Evolutionary conservation across 352 stramenopile genomes (phyloP), one percentile per base, ranked within the genome.

Genomic region (Pythium rhizo-oryzae): DNA sequence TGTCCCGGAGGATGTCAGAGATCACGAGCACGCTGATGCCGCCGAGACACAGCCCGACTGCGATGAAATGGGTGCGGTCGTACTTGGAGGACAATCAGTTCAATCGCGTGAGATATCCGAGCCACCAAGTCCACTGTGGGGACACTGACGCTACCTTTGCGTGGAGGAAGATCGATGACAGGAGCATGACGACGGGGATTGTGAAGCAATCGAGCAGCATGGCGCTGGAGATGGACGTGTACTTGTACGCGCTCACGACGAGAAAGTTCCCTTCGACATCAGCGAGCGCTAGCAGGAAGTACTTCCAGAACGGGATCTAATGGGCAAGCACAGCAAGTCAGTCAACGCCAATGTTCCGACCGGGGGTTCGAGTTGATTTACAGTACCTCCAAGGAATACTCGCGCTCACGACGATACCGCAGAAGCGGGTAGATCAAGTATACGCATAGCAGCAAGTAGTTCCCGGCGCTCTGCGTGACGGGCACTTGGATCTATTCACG

Each of bases 201-300:
- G 94, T 97, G 61, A 99, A 97, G 62, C 94, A 98, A 65, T 98
- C 94, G 37, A 99, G 81, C 67, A 99, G 83, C 81, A 98, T 98
- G 19, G 97, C 88, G 64, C 91, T 98, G 23, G 96, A 98, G 65
- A 99, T 95, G 12, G 88, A 97, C 49, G 97, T 99, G 77, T 98
- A 98, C 55, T 97, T 88, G 76, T 98, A 98, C 8, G 93, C 96
- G 23, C 96, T 84, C 21, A 99, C 86, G 50, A 95, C 86, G 8
- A 98, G 70, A 51, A 97, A 99, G 72, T 99, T 99, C 25, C 92
- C 94, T 77, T 98, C 85, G 0, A 99, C 93, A 76, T 99, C 97
- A 12, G 97, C 78, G 23, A 98, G 78, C 11, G 91, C 87, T 19
- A 99, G 63, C 12, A 98, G 57, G 60, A 97, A 62, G 75, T 98